phyloP scores from a whole-genome alignment of 1,284 basidiomycete species.

The Anthracocystis walkeri region DNA sequence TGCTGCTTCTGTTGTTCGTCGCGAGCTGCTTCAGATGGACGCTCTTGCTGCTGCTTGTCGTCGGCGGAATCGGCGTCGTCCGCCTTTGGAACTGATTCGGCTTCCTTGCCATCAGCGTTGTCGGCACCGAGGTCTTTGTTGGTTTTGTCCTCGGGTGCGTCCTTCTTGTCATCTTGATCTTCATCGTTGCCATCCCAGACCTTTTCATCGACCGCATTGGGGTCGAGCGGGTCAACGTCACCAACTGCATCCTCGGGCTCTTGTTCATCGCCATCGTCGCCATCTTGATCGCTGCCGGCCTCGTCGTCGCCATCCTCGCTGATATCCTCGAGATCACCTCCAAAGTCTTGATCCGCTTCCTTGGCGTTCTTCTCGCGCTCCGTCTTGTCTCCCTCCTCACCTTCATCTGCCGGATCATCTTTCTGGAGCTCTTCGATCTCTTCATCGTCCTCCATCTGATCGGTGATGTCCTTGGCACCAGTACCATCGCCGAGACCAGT shows the following conservation, averaged over 20 bases:
- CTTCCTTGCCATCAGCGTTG: slow-evolving; percentile 66
- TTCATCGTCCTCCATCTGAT: slow-evolving; percentile 77
- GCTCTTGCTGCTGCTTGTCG: slow-evolving; percentile 70
- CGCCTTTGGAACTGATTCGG: slow-evolving; percentile 48
- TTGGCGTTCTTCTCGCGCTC: slow-evolving; percentile 74
- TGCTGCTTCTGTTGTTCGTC: slow-evolving; percentile 71
- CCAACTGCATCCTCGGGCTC: slow-evolving; percentile 85
- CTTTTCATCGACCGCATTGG: slow-evolving; percentile 91
- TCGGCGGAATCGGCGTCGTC: slow-evolving; percentile 30
- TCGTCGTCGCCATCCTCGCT: slow-evolving; percentile 73
- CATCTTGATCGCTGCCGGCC: slow-evolving; percentile 72
- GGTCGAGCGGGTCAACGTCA: slow-evolving; percentile 87
- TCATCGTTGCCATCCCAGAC: slow-evolving; percentile 92
- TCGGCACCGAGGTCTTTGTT: slow-evolving; percentile 69
- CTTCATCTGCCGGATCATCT: slow-evolving; percentile 76
- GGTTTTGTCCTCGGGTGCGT: slow-evolving; percentile 67
- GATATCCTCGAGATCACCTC: slow-evolving; percentile 79
- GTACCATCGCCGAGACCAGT: slow-evolving; percentile 68
- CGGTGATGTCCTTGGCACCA: slow-evolving; percentile 72
- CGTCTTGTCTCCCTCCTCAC: slow-evolving; percentile 69
- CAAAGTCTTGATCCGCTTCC: slow-evolving; percentile 75
- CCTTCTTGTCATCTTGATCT: slow-evolving; percentile 72
- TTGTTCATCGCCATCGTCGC: slow-evolving; percentile 73
- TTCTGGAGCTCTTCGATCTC: slow-evolving; percentile 90
- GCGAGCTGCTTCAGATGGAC: slow-evolving; percentile 70